phyloP scores from a whole-genome alignment of 2,329 filamentous ascomycete genomes.

The Pezicula neosporulosa region DNA sequence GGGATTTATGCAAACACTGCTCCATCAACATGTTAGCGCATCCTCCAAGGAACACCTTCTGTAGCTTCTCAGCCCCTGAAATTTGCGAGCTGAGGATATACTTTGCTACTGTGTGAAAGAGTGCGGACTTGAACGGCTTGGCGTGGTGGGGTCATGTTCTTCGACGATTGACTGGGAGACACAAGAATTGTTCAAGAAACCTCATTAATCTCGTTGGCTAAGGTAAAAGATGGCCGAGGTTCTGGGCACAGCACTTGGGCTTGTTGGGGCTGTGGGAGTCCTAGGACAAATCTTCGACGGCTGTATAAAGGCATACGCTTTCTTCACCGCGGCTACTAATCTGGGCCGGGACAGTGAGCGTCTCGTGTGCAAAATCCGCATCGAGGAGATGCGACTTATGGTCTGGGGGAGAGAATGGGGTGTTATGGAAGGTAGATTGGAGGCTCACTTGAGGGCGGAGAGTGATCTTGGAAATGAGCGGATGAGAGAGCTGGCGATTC shows the following conservation, averaged over 20 bases:
- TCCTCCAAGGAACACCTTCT: no score
- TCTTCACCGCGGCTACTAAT: conserved; percentile 39
- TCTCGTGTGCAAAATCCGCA: conserved; percentile 44
- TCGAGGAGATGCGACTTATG: conserved; percentile 45
- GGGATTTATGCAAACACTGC: no score
- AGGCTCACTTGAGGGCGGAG: conserved; percentile 36
- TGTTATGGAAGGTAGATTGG: conserved; percentile 40
- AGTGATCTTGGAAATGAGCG: conserved; percentile 29
- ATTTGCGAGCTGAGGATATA: no score
- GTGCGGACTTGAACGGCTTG: no score
- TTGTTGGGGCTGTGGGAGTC: conserved; percentile 40
- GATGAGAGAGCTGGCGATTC: conserved; percentile 35
- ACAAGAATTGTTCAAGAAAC: no score
- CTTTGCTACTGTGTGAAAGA: no score
- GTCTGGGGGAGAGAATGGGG: conserved; percentile 47
- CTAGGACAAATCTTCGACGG: conserved; percentile 44
- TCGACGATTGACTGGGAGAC: no score
- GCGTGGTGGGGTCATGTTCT: no score
- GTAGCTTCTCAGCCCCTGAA: no score
- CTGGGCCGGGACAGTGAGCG: conserved; percentile 40
- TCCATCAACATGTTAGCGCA: no score
- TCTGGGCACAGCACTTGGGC: conserved; percentile 38
- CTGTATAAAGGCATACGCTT: conserved; percentile 41
- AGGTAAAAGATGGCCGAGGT: conserved; percentile 32
- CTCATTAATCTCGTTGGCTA: no score